Evolutionary conservation across 192 early-diverging fungal species (phyloP).

Genomic region (Podila epigama): DNA sequence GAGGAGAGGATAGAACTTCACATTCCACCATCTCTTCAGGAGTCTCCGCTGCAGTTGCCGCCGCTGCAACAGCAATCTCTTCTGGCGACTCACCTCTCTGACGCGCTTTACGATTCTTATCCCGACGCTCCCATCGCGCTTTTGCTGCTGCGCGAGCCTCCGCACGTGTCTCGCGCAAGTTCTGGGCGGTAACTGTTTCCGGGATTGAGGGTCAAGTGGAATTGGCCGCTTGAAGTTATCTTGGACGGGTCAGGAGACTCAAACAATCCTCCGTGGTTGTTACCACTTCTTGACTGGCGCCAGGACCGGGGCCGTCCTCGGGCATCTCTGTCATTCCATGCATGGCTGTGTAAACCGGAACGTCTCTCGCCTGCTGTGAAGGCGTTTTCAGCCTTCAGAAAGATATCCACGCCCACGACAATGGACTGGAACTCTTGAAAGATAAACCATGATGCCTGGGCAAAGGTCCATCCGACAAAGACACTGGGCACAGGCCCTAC

Average conservation of each 20-base stretch:
- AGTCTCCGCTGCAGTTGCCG: too few species aligned
- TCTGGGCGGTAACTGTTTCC: conserved; percentile 53
- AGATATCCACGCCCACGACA: conserved; percentile 42
- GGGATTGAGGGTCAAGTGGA: conserved; percentile 69
- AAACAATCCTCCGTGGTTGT: not conserved
- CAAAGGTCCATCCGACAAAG: conserved; percentile 68
- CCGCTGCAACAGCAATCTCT: too few species aligned
- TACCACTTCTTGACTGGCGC: not conserved
- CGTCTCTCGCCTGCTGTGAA: not conserved
- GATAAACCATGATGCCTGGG: conserved; percentile 59
- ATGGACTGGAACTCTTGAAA: conserved; percentile 43
- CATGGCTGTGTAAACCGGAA: conserved; percentile 15
- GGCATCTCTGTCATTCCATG: not conserved
- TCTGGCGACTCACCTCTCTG: too few species aligned
- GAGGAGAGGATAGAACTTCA: not conserved
- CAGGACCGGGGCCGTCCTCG: not conserved
- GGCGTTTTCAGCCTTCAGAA: conserved; percentile 5
- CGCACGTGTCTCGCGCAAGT: conserved; percentile 10
- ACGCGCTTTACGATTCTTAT: not conserved
- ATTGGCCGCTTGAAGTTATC: conserved; percentile 8
- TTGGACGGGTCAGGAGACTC: not conserved
- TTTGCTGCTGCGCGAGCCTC: conserved; percentile 20
- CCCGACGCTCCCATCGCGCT: conserved; percentile 9
- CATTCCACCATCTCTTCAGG: too few species aligned
- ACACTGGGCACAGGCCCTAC: conserved; percentile 54